phyloP scores from a whole-genome alignment of 2,329 filamentous ascomycete genomes.

The Malbranchea zuffiana region DNA sequence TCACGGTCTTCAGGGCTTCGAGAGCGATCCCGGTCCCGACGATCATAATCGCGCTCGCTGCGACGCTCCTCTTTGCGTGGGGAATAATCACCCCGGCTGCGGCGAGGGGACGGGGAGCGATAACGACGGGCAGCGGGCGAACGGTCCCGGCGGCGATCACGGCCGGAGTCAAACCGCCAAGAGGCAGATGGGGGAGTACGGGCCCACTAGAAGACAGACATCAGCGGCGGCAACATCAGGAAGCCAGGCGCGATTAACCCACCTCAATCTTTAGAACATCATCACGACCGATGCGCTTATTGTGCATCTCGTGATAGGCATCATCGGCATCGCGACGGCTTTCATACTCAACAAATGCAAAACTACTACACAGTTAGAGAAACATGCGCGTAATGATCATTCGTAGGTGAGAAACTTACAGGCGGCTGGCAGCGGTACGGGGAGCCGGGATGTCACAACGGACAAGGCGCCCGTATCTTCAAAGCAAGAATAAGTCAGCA shows the following conservation, averaged over 20 bases:
- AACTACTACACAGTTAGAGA: conserved; percentile 43
- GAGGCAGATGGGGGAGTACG: conserved; percentile 95
- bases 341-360: conserved; percentile 98
- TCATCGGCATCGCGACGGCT: conserved; percentile 96
- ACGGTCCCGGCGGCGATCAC: conserved; percentile 45
- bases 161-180: conserved; percentile 93
- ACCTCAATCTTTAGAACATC: conserved; percentile 98
- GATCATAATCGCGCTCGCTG: conserved; percentile 59
- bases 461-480: conserved; percentile 90
- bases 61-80: conserved; percentile 81
- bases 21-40: conserved; percentile 64
- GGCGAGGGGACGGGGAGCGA: conserved; percentile 47
- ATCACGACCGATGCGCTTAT: conserved; percentile 93
- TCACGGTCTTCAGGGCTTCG: conserved; percentile 59
- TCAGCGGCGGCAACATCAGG: not conserved
- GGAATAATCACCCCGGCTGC: conserved; percentile 59
- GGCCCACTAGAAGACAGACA: conserved; percentile 60
- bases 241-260: conserved; percentile 22
- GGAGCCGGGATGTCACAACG: conserved; percentile 97
- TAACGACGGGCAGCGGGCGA: conserved; percentile 67
- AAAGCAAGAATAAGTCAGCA: conserved; percentile 35
- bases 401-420: conserved; percentile 55
- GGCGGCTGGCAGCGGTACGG: conserved; percentile 80
- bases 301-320: conserved; percentile 99
- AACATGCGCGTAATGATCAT: not conserved